Evolutionary conservation across 2,329 filamentous ascomycete genomes (phyloP), one percentile per base, ranked within the genome.

Genomic region (Aspergillus arachidicola): DNA sequence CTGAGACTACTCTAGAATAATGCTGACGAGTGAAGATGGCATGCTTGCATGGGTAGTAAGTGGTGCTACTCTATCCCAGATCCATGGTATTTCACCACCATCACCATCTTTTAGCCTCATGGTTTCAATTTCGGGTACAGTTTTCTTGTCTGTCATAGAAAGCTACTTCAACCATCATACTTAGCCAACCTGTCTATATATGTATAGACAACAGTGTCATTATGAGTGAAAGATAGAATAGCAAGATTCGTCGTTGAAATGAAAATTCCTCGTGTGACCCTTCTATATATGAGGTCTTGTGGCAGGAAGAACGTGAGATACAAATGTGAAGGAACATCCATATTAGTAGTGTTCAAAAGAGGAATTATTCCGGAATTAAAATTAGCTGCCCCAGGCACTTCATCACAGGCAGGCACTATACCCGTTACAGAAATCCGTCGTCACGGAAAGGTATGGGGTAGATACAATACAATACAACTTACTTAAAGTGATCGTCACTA

Each of bases 401-500:
- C 12, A 1, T 36, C 34, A 14, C 14, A 36, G 14, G 16, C 5
- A 36, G 16, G 19, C 26, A 30, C 46, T 51, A 30, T 30, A 51
- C 46, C 46, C 7, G 16, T 30, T 51, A 6, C 26, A 51, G 46
- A 19, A 48, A 30, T 51, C 46, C 46, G 46, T 51, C 26, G 26
- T 51, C 26, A 30, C n/a, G 26, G 26, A 51, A 30, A 19, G 46
- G 46, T 51, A 51, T 51, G 26, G 46, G 46, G 46, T 51, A 30
- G 10, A 51, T 48, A 34, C 21, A 58, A 19, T 32, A 34, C 45
- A 46, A 16, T 55, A 56, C 30, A 21, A 38, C 36, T 34, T 16
- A 34, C 34, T 36, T 36, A 48, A 43, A 56, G 32, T 41, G 56
- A 62, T 60, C 50, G 30, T 43, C 57, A 21, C 28, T 50, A 38